Conservation (phyloP, 169 alveolate species). For the Miamiensis avidus region DNA sequence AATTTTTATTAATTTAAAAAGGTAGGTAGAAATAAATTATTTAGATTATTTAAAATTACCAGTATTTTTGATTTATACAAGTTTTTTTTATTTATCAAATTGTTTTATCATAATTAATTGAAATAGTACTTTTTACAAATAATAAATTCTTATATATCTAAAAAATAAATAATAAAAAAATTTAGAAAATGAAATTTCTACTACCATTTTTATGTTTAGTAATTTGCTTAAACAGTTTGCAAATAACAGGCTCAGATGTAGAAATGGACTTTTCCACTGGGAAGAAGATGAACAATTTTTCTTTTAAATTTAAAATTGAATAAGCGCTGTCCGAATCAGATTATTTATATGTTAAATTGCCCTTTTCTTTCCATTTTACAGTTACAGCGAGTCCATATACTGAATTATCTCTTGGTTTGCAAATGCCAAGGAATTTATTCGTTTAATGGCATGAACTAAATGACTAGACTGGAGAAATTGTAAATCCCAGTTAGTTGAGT, state of each 20-base stretch:
- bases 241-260: background rate
- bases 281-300: background rate
- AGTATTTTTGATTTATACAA: too few relatives aligned
- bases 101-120: too few relatives aligned
- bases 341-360: background rate
- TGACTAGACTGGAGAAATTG: background rate
- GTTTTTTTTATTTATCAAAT: too few relatives aligned
- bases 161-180: too few relatives aligned
- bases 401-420: background rate
- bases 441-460: background rate
- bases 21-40: too few relatives aligned
- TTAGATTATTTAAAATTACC: too few relatives aligned
- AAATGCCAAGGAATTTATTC: background rate
- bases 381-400: background rate
- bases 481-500: background rate
- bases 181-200: too few relatives aligned
- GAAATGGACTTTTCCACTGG: background rate
- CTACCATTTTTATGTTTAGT: too few relatives aligned
- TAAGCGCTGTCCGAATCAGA: background rate
- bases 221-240: background rate
- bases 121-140: too few relatives aligned
- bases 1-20: too few relatives aligned
- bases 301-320: too few relatives aligned
- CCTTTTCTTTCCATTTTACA: background rate
- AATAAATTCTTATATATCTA: too few relatives aligned